Evolutionary conservation across 1,284 basidiomycete species (phyloP).

Genomic region (Apiotrichum veenhuisii): DNA sequence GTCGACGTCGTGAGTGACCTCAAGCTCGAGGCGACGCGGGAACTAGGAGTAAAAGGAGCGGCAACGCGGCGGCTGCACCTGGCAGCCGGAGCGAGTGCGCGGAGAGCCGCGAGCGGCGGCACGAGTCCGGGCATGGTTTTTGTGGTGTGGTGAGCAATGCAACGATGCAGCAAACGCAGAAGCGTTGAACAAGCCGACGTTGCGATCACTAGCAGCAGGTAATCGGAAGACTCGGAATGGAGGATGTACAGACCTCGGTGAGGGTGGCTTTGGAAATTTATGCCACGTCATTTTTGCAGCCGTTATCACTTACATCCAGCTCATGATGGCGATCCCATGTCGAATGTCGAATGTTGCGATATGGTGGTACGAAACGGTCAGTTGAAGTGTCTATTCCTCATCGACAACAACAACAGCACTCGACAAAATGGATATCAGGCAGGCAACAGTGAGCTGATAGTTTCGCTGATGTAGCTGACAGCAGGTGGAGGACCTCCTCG

Average conservation of each 20-base stretch:
- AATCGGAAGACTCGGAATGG: background rate
- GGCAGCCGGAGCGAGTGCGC: slow-evolving; percentile 6
- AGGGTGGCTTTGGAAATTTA: background rate
- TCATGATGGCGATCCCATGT: too few relatives aligned
- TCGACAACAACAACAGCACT: background rate
- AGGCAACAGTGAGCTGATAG: slow-evolving; percentile 49
- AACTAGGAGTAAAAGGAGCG: background rate
- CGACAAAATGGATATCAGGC: slow-evolving; percentile 52
- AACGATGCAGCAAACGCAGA: background rate
- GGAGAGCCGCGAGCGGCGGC: slow-evolving; percentile 12
- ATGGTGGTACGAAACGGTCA: background rate
- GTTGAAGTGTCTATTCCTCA: background rate
- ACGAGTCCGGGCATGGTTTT: slow-evolving; percentile 11
- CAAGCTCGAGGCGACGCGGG: background rate
- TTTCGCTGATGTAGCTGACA: background rate
- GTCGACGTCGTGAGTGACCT: background rate
- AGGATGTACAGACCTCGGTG: background rate
- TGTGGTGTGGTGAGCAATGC: background rate
- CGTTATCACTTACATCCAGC: background rate
- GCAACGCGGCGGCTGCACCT: slow-evolving; percentile 4
- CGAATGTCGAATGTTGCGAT: too few relatives aligned
- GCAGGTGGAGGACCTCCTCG: slow-evolving; percentile 62
- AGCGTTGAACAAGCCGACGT: too few relatives aligned
- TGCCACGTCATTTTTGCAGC: background rate
- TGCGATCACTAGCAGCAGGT: too few relatives aligned